Percentiles rank a stretch among this genome's conserved stretches.
Evolutionary conservation across 1,139 yeast species (phyloP).

Genomic region (Taphrina deformans): DNA sequence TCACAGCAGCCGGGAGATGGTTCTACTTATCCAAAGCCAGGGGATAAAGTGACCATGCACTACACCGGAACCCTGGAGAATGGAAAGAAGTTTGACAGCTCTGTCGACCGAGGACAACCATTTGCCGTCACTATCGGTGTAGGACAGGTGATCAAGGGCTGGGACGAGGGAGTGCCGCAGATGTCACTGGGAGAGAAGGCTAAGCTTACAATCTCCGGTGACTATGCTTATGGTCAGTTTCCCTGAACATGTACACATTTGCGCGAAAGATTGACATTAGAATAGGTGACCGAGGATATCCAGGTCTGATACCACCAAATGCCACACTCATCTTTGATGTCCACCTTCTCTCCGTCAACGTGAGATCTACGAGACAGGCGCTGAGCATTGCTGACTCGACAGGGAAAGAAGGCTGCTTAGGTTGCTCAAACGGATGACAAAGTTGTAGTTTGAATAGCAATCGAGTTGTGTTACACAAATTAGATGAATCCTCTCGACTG

Average conservation of each 20-base stretch:
- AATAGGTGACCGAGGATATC: conserved; percentile 67
- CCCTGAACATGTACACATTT: too few species aligned
- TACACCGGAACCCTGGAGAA: conserved; percentile 92
- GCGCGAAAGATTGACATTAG: background rate
- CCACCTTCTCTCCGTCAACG: conserved; percentile 35
- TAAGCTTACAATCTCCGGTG: conserved; percentile 80
- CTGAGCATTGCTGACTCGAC: background rate
- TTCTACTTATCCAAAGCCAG: conserved; percentile 32
- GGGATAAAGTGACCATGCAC: conserved; percentile 56
- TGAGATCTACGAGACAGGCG: background rate
- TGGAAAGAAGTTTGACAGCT: conserved; percentile 93
- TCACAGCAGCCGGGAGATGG: conserved; percentile 33
- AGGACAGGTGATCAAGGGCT: conserved; percentile 88
- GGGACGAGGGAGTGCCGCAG: conserved; percentile 86
- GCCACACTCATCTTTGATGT: conserved; percentile 62
- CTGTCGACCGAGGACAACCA: conserved; percentile 84
- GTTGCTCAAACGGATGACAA: background rate
- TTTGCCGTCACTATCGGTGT: conserved; percentile 91
- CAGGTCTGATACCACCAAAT: conserved; percentile 93
- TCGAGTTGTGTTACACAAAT: background rate
- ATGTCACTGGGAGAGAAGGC: conserved; percentile 92
- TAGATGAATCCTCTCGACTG: too few species aligned
- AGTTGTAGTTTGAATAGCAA: background rate
- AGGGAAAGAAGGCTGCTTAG: conserved; percentile 20
- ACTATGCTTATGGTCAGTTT: conserved; percentile 75